Base-by-base conservation (phyloP, 2,329 filamentous ascomycete species). In the Diaporthe sp. region DNA sequence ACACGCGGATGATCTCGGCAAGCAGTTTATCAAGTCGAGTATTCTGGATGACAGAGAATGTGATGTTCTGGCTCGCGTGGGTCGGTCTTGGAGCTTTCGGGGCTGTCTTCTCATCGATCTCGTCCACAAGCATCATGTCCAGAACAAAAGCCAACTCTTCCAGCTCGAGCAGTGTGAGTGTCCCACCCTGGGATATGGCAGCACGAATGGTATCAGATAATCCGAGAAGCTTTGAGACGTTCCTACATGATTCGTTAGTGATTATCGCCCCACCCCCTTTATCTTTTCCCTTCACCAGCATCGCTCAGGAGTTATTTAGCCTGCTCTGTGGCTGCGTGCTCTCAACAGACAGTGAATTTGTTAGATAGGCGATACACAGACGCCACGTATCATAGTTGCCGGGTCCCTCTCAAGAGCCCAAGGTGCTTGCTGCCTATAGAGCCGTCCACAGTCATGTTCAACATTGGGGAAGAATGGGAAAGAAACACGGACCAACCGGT, bases 21-120 rank as follows among this genome's bases (percentile, higher is more conserved):
- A 76, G 27, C 1, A 76, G 53, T 51, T 70, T 76, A n/a, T 76
- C 75, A 32, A 76, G 70, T 32, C 65, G 69, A 6, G 73, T 71
- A 22, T 42, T 22, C 25, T 75, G 65, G 13, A 76, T 73, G 3
- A 27, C 50, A 15, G 70, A 32, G 37, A 76, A 56, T 9, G 65
- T 61, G 42, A 75, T 70, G 19, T 47, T 68, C 8, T 63, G 61
- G n/a, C 27, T 51, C 9, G 7, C 35, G 42, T 35, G 27, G 65
- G 22, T 37, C 7, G 55, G n/a, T 10, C 3, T 4, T 27, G 50
- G 12, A 32, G n/a, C n/a, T 22, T 53, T 50, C 9, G 51, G 10
- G 17, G 71, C 35, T 22, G 17, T 17, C 4, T 71, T 58, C 13
- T 56, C 59, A 50, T 71, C 68, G 27, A 75, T 27, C 42, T 76